A percentile compares a stretch with the other conserved stretches of the same genome.
phyloP scores from a whole-genome alignment of 805 yeast species.

The Ogataea philodendri region DNA sequence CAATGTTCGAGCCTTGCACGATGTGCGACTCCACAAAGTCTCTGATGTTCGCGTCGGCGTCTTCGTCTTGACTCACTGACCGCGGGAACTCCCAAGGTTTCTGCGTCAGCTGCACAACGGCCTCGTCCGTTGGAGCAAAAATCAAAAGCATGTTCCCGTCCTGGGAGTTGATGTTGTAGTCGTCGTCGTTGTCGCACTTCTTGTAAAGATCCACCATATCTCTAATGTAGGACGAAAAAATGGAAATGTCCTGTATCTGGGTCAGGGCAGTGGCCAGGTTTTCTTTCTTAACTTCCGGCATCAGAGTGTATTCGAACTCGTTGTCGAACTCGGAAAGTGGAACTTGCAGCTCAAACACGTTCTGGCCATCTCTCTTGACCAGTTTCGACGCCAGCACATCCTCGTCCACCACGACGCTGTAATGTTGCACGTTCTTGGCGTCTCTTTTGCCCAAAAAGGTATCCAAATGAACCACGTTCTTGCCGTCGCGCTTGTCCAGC shows the following conservation, averaged over 20 bases:
- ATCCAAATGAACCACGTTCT: constrained; percentile 17
- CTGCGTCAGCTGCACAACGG: constrained; percentile 44
- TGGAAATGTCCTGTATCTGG: constrained; percentile 44
- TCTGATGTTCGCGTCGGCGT: constrained; percentile 55
- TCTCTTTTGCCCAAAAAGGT: constrained; percentile 15
- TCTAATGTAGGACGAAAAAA: constrained; percentile 70
- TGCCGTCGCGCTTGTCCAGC: constrained; percentile 7
- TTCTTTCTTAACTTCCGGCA: constrained; percentile 27
- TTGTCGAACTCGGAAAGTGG: constrained; percentile 3
- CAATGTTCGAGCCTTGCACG: constrained; percentile 33
- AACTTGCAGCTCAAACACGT: constrained; percentile 6
- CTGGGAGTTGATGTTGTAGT: constrained; percentile 24
- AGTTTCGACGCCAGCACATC: constrained; percentile 2
- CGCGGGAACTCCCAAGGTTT: constrained; percentile 87
- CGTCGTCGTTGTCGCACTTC: constrained; percentile 41
- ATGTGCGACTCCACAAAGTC: constrained; percentile 65
- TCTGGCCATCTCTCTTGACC: constrained; percentile 11
- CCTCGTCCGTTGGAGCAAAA: constrained; percentile 70
- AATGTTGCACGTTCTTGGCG: constrained; percentile 8
- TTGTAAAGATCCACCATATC: constrained; percentile 50
- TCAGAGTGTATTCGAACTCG: constrained; percentile 19
- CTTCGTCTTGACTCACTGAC: constrained; percentile 39
- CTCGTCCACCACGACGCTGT: constrained; percentile 9
- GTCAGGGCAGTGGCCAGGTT: constrained; percentile 40
- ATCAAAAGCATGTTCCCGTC: constrained; percentile 41